These are phyloP conservation scores for Diaporthe caulivora DNA, from an alignment of 2,329 filamentous ascomycete species.

Conservation along the genomic window DNA sequence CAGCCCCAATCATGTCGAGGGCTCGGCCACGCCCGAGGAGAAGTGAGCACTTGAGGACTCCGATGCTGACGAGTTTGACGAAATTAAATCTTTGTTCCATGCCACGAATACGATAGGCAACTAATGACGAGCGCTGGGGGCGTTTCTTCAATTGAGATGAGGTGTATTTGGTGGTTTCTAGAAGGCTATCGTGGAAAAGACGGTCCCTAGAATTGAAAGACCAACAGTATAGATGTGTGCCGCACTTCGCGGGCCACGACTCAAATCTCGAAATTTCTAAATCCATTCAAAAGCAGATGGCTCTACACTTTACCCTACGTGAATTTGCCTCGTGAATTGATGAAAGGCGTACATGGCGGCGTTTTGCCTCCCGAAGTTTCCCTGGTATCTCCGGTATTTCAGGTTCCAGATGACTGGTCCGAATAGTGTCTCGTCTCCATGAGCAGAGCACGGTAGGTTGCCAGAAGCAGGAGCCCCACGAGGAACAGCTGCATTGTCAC, in stretches of 20 bases:
- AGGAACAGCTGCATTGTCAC: not conserved
- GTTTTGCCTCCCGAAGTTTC: not conserved
- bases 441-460: not conserved
- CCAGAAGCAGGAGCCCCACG: not conserved
- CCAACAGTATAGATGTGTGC: slow-evolving; percentile 12
- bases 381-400: not conserved
- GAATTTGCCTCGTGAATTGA: not conserved
- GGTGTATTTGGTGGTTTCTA: slow-evolving; percentile 13
- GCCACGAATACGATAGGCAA: slow-evolving; percentile 1
- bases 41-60: slow-evolving; percentile 11
- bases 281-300: not conserved
- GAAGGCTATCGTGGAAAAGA: slow-evolving; percentile 1
- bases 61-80: not conserved
- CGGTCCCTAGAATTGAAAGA: slow-evolving; percentile 19
- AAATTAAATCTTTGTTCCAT: not conserved
- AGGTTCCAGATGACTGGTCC: not conserved
- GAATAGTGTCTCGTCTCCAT: not conserved
- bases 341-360: no score
- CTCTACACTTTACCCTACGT: not conserved
- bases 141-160: slow-evolving; percentile 6
- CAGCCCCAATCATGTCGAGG: slow-evolving; percentile 9
- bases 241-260: not conserved
- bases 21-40: slow-evolving; percentile 30
- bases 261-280: not conserved
- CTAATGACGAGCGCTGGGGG: slow-evolving; percentile 17